A percentile compares a stretch with the other conserved stretches of the same genome.
Conservation (phyloP, 331 rosid genomes). For the Quercus lobata region DNA sequence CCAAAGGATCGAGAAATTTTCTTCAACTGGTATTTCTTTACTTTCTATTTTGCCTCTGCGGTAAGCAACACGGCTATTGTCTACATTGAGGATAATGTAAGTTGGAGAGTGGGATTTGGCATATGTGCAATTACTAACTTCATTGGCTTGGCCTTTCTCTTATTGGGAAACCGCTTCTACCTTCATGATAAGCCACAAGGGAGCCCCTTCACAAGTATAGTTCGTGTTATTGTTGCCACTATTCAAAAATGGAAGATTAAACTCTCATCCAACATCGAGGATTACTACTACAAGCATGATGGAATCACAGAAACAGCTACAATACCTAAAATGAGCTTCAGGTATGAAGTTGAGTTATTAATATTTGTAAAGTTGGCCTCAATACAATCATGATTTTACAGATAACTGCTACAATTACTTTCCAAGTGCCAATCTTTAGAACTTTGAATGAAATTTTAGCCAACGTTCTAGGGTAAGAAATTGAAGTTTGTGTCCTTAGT, state of each 20-base stretch:
- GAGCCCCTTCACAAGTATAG: constrained; percentile 37
- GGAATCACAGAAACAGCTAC: neutral
- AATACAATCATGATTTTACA: too few relatives aligned
- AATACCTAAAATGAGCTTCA: neutral
- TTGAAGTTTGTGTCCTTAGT: too few relatives aligned
- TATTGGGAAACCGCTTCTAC: constrained; percentile 42
- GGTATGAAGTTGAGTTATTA: neutral
- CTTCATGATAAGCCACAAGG: constrained; percentile 29
- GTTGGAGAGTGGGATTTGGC: constrained; percentile 22
- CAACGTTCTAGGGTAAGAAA: too few relatives aligned
- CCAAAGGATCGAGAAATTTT: constrained; percentile 32
- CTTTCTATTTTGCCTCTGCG: constrained; percentile 7
- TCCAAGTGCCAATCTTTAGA: too few relatives aligned
- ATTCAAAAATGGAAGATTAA: constrained; percentile 34
- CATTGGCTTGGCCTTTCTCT: constrained; percentile 24
- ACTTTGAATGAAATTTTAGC: too few relatives aligned
- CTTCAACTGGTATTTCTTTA: constrained; percentile 62
- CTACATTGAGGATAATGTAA: neutral
- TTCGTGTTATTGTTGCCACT: constrained; percentile 52
- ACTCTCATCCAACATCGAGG: constrained; percentile 20
- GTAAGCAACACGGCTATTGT: neutral
- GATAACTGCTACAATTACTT: too few relatives aligned
- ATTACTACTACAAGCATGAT: constrained; percentile 33
- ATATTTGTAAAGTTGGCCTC: too few relatives aligned
- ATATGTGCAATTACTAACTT: constrained; percentile 16